Percentiles rank a stretch among this genome's conserved stretches.
Conservation (phyloP, 2,329 filamentous ascomycete species). For the Botrytis tulipae region DNA sequence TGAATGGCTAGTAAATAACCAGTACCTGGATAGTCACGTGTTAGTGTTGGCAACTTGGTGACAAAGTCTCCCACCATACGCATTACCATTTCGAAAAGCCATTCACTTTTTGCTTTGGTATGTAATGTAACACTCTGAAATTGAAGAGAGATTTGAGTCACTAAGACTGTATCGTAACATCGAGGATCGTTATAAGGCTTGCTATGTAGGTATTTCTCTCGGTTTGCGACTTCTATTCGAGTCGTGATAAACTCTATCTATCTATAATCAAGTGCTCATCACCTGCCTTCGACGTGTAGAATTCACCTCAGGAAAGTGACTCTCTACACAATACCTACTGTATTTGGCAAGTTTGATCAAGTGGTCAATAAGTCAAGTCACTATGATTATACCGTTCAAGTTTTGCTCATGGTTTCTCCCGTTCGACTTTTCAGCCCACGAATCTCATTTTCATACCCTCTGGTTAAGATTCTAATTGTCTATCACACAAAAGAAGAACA, state of each 20-base stretch:
- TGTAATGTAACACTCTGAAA: not conserved
- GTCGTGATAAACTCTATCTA: not conserved
- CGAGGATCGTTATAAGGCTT: not conserved
- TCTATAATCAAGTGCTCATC: not conserved
- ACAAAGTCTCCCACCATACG: not conserved
- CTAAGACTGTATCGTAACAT: not conserved
- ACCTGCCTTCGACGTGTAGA: not conserved
- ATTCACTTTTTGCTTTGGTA: not conserved
- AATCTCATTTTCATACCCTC: not conserved
- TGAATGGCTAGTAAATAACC: not conserved
- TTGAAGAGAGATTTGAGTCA: not conserved
- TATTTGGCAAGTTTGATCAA: not conserved
- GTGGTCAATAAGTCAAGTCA: not conserved
- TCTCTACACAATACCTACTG: not conserved
- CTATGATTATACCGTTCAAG: not conserved
- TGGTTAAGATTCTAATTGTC: not conserved
- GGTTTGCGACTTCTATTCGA: not conserved
- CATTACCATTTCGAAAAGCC: not conserved
- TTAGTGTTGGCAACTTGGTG: not conserved
- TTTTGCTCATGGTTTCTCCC: not conserved
- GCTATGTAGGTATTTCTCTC: not conserved
- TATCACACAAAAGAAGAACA: not conserved
- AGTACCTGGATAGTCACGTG: not conserved
- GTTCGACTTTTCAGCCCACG: not conserved
- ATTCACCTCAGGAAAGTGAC: not conserved